Conservation (phyloP, 805 yeast genomes). For the Wickerhamiella domercqiae region DNA sequence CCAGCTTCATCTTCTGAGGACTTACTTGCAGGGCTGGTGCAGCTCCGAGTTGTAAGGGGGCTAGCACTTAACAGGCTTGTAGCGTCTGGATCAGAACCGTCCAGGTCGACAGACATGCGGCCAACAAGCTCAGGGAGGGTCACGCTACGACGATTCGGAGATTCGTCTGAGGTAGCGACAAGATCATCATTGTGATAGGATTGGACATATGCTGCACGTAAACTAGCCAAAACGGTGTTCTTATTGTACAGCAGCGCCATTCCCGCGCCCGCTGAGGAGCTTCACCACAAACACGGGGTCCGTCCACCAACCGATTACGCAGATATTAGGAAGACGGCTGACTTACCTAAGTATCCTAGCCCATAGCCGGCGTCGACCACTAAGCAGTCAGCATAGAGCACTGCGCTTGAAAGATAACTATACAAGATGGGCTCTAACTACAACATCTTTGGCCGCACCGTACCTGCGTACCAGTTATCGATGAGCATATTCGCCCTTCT, state of each 20-base stretch:
- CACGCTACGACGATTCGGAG: neutral
- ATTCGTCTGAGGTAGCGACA: neutral
- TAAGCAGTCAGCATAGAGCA: neutral
- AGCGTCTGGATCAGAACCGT: neutral
- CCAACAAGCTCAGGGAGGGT: neutral
- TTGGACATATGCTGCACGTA: constrained; percentile 1
- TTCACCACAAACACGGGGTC: too few species aligned
- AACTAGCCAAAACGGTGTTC: neutral
- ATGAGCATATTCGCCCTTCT: constrained; percentile 66
- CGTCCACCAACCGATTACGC: too few species aligned
- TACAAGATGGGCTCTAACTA: constrained; percentile 29
- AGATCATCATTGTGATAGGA: constrained; percentile 1
- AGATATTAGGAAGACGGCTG: too few species aligned
- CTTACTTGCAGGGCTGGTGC: neutral
- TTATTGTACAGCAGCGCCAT: constrained; percentile 1
- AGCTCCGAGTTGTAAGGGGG: neutral
- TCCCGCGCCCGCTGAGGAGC: too few species aligned
- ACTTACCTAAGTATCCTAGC: too few species aligned
- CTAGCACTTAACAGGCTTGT: neutral
- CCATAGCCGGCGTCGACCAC: neutral
- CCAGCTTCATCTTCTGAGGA: neutral
- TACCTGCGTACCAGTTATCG: constrained; percentile 77
- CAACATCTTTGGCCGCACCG: constrained; percentile 66
- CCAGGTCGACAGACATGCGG: neutral
- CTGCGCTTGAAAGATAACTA: too few species aligned